Conservation (phyloP, 257 asterid species). For the Plantago major region DNA sequence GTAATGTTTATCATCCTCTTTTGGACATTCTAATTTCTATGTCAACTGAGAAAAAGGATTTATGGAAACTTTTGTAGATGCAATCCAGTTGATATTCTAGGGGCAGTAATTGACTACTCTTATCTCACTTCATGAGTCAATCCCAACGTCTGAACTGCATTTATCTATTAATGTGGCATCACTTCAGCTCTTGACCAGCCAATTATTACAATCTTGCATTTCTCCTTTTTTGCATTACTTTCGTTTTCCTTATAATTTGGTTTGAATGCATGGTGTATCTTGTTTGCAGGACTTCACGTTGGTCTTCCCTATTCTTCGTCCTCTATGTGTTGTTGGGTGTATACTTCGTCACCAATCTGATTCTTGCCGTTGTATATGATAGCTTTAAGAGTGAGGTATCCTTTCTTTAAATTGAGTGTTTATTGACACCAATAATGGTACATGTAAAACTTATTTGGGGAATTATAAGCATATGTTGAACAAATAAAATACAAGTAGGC, state of each 20-base stretch:
- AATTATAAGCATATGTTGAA: not conserved
- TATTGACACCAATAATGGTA: conserved; percentile 11
- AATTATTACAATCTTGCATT: not conserved
- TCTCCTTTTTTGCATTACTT: conserved; percentile 2
- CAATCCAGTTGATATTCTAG: too few species aligned
- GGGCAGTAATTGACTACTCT: too few species aligned
- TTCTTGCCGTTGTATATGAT: conserved; percentile 97
- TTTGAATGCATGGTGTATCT: not conserved
- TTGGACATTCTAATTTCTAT: too few species aligned
- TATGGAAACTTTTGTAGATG: too few species aligned
- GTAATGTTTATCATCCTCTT: too few species aligned
- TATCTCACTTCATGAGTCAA: too few species aligned
- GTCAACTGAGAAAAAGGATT: too few species aligned
- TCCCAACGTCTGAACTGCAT: too few species aligned
- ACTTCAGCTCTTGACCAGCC: not conserved
- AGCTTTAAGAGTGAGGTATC: conserved; percentile 94
- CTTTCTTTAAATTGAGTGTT: conserved; percentile 12
- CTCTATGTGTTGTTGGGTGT: conserved; percentile 89
- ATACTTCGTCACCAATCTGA: conserved; percentile 96
- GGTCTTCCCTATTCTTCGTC: conserved; percentile 80
- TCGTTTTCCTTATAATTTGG: conserved; percentile 15
- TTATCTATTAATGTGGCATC: not conserved
- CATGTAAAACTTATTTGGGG: conserved; percentile 11
- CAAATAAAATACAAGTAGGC: not conserved
- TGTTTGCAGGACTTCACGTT: conserved; percentile 76